Percentiles rank a stretch among this genome's conserved stretches.
Evolutionary conservation across 768 basidiomycete species (phyloP).

Genomic region (Epithele typhae): DNA sequence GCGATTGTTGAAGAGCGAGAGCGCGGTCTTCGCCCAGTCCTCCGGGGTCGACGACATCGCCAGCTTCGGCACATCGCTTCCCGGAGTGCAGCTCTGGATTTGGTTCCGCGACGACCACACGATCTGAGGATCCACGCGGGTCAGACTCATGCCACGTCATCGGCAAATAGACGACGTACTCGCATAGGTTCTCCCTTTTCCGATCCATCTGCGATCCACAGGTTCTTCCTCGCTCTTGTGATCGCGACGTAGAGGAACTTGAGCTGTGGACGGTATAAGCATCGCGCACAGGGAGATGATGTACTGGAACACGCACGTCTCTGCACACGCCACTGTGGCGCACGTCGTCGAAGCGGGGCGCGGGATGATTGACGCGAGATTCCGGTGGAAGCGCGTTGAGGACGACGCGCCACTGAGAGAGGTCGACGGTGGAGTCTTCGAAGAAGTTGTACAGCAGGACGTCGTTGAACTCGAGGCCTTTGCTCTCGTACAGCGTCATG

Average conservation of each 20-base stretch:
- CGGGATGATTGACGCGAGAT: constrained; percentile 24
- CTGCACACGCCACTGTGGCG: constrained; percentile 53
- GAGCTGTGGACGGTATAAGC: constrained; percentile 34
- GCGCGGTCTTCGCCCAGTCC: constrained; percentile 34
- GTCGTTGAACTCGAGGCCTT: constrained; percentile 66
- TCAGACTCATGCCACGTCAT: too few species aligned
- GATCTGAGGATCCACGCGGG: too few species aligned
- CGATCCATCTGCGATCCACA: constrained; percentile 68
- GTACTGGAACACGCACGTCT: constrained; percentile 38
- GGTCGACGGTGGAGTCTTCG: constrained; percentile 49
- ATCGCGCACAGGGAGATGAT: background rate
- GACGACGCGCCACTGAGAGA: constrained; percentile 57
- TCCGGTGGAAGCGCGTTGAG: constrained; percentile 36
- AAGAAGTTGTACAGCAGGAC: constrained; percentile 76
- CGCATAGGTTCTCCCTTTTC: constrained; percentile 52
- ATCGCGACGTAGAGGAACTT: constrained; percentile 69
- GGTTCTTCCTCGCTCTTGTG: constrained; percentile 60
- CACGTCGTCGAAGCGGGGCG: constrained; percentile 45
- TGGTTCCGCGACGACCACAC: constrained; percentile 46
- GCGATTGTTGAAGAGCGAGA: background rate
- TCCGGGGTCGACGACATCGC: constrained; percentile 41
- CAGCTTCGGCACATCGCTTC: constrained; percentile 41
- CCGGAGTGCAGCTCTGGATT: constrained; percentile 46
- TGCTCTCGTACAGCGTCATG: constrained; percentile 63
- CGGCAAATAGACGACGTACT: constrained; percentile 33